Percentiles rank a stretch among this genome's conserved stretches.
phyloP scores from a whole-genome alignment of 805 yeast genomes.

The Candida nemodendra region DNA sequence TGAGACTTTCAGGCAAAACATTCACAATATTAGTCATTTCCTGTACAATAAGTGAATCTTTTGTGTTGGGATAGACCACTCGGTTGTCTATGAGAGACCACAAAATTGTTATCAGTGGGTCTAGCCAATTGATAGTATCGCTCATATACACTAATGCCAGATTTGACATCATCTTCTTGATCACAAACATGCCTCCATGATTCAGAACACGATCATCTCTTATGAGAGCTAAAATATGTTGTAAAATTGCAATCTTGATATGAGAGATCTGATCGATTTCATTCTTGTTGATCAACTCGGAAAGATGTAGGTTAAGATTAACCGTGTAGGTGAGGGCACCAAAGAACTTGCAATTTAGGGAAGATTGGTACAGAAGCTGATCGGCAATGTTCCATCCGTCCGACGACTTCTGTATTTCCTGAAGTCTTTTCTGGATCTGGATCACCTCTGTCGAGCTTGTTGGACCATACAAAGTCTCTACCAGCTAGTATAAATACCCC shows the following conservation, averaged over 20 bases:
- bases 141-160: slow-evolving; percentile 47
- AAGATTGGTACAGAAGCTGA: slow-evolving; percentile 40
- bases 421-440: slow-evolving; percentile 54
- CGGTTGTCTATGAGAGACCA: slow-evolving; percentile 10
- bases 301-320: slow-evolving; percentile 38
- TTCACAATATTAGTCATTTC: slow-evolving; percentile 3
- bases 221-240: slow-evolving; percentile 15
- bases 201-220: slow-evolving; percentile 15
- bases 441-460: slow-evolving; percentile 38
- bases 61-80: slow-evolving; percentile 4
- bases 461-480: slow-evolving; percentile 45
- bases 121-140: slow-evolving; percentile 37
- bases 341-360: slow-evolving; percentile 60
- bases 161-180: slow-evolving; percentile 57
- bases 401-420: slow-evolving; percentile 53
- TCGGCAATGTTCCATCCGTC: slow-evolving; percentile 60
- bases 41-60: not conserved
- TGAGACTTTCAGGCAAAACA: slow-evolving; percentile 5
- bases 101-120: slow-evolving; percentile 37
- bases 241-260: slow-evolving; percentile 9
- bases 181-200: slow-evolving; percentile 39
- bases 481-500: too few relatives aligned
- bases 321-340: slow-evolving; percentile 83
- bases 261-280: slow-evolving; percentile 8
- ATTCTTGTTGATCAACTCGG: slow-evolving; percentile 5